Conservation (phyloP, 345 rosid species). For the Cardamine occulta region DNA sequence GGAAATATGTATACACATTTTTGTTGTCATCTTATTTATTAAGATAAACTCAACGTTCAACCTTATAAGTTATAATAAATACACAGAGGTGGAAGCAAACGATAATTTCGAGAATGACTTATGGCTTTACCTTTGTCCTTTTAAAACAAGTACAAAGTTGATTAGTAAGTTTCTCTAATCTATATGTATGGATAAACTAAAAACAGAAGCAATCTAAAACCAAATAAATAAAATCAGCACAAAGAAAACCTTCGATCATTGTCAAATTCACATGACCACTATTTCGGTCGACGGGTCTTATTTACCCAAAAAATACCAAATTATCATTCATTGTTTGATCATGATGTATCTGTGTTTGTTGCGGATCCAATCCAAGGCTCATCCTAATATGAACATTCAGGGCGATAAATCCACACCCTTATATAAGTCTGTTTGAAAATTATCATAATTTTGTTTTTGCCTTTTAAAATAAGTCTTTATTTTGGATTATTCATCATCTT, state of each 20-base stretch:
- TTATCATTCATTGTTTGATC: neutral
- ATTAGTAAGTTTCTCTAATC: neutral
- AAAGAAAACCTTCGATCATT: neutral
- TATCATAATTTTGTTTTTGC: too few species aligned
- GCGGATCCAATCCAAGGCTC: neutral
- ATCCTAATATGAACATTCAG: neutral
- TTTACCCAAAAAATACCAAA: neutral
- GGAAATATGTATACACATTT: neutral
- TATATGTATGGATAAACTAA: neutral
- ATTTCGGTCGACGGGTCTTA: neutral
- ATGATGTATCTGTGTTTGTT: neutral
- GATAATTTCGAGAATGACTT: neutral
- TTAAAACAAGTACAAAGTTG: neutral
- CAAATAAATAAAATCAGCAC: neutral
- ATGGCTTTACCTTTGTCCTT: neutral
- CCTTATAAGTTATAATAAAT: too few species aligned
- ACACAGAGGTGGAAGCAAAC: too few species aligned
- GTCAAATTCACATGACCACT: neutral
- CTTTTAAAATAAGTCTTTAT: neutral
- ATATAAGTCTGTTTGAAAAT: too few species aligned
- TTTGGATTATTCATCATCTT: too few species aligned
- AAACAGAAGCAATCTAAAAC: too few species aligned
- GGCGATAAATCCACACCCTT: neutral
- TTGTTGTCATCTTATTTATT: too few species aligned
- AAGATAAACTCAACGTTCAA: too few species aligned